Base-by-base conservation (phyloP, 2,329 filamentous ascomycete species). In the Bretziella fagacearum region DNA sequence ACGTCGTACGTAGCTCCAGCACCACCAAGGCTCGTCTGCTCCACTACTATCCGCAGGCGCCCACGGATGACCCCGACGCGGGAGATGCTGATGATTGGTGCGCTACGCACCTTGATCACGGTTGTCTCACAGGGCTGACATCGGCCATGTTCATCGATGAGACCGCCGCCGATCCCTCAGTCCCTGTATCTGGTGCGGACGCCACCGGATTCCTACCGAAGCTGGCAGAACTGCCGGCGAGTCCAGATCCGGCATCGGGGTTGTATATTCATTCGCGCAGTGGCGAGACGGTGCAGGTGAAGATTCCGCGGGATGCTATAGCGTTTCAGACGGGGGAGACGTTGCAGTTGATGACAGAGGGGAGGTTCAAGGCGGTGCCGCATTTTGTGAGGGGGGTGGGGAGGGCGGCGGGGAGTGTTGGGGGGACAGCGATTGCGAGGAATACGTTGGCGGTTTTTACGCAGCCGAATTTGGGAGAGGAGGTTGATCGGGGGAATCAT, bases 371-470 rank as follows among this genome's bases (percentile, higher is more conserved):
- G 63, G 91, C 91, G 1, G 91, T 96, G 51, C 89, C 91, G 54
- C 91, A 98, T 66, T 96, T 93, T 61, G 91, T 98, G 6, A 73
- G 81, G 54, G 89, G 87, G 0, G 78, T 81, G 3, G 70, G 73
- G 53, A 29, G 40, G 27, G 67, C 73, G 1, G 71, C 68, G 37
- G 64, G 62, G 30, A 62, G 68, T 49, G 65, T 63, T 11, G 67
- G 65, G 2, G 36, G 40, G 25, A 30, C 25, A 3, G 65, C 66
- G 23, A 71, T 87, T 51, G 82, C 81, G 23, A 68, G 81, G 50
- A 96, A 96, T 64, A 98, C 91, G 7, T 64, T 98, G 54, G 91
- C 91, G 1, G 86, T 96, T 7, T 98, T 96, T 58, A 98, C 89
- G 50, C 91, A 98, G 70, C 91, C 91, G 20, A 94, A 95, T 65